Evolutionary conservation across 2,329 filamentous ascomycete genomes (phyloP).

Genomic region (Septoria petroselini): DNA sequence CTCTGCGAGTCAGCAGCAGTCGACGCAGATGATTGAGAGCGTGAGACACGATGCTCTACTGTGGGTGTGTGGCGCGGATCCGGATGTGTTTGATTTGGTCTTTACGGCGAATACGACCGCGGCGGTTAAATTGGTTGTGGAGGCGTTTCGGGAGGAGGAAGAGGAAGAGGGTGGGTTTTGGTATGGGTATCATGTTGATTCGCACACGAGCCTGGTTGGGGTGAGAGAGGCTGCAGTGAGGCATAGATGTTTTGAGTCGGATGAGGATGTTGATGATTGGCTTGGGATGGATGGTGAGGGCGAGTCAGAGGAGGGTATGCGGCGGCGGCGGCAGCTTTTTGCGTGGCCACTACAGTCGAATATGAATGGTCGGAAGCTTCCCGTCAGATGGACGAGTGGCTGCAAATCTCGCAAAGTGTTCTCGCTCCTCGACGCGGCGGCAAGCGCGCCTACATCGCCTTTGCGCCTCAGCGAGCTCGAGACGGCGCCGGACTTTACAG

Average conservation of each 20-base stretch:
- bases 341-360: slow-evolving; percentile 91
- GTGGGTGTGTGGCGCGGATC: slow-evolving; percentile 75
- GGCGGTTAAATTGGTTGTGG: slow-evolving; percentile 79
- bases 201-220: slow-evolving; percentile 84
- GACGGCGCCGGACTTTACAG: slow-evolving; percentile 75
- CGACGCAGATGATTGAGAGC: slow-evolving; percentile 67
- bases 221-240: slow-evolving; percentile 61
- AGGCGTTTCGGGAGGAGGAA: slow-evolving; percentile 66
- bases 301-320: slow-evolving; percentile 13
- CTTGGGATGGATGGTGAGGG: no score
- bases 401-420: slow-evolving; percentile 42
- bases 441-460: slow-evolving; percentile 71
- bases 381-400: slow-evolving; percentile 60
- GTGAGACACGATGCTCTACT: slow-evolving; percentile 68
- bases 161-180: slow-evolving; percentile 64
- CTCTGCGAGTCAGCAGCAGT: slow-evolving; percentile 80
- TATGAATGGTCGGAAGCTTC: slow-evolving; percentile 76
- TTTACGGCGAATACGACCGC: slow-evolving; percentile 93
- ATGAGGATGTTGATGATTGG: slow-evolving; percentile 65
- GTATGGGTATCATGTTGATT: slow-evolving; percentile 78
- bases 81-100: slow-evolving; percentile 77
- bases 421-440: slow-evolving; percentile 80
- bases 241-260: slow-evolving; percentile 64
- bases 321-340: slow-evolving; percentile 55
- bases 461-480: slow-evolving; percentile 64